Evolutionary conservation across 441 rosid genomes (phyloP).

Genomic region (Euphorbia corollata): DNA sequence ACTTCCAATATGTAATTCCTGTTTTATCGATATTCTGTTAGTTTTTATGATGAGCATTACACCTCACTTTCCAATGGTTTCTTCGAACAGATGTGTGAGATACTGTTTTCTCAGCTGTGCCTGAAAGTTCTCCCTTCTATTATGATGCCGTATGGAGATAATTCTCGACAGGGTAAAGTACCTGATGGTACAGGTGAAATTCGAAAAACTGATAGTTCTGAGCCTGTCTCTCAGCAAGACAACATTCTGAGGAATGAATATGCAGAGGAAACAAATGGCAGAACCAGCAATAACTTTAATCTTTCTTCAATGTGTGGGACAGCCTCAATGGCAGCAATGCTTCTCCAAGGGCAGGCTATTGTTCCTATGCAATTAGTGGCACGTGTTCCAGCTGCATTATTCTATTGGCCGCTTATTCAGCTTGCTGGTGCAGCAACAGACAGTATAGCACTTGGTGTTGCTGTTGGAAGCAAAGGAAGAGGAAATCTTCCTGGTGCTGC

Average conservation of each 20-base stretch:
- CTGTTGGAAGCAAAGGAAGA: conserved; percentile 99
- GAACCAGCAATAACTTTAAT: conserved; percentile 35
- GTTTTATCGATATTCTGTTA: background rate
- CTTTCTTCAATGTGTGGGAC: conserved; percentile 45
- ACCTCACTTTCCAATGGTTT: conserved; percentile 20
- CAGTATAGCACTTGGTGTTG: conserved; percentile 89
- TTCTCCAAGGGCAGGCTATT: conserved; percentile 82
- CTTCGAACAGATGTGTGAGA: conserved; percentile 87
- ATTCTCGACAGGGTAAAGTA: conserved; percentile 28
- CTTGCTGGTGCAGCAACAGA: conserved; percentile 97
- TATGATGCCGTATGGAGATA: conserved; percentile 45
- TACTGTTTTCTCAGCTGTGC: conserved; percentile 93
- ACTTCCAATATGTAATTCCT: background rate
- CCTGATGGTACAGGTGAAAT: conserved; percentile 31
- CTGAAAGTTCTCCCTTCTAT: conserved; percentile 69
- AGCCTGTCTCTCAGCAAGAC: conserved; percentile 38
- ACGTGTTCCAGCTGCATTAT: conserved; percentile 86
- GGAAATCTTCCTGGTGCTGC: conserved; percentile 97
- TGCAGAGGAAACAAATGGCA: conserved; percentile 46
- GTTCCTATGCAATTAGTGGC: conserved; percentile 97
- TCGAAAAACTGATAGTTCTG: conserved; percentile 36
- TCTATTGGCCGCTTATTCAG: conserved; percentile 97
- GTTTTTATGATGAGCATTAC: background rate
- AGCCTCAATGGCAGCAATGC: conserved; percentile 89
- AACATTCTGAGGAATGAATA: conserved; percentile 29